These are phyloP conservation scores for Phaeoacremonium minimum DNA, from an alignment of 2,329 filamentous ascomycete species.

Conservation along the genomic window DNA sequence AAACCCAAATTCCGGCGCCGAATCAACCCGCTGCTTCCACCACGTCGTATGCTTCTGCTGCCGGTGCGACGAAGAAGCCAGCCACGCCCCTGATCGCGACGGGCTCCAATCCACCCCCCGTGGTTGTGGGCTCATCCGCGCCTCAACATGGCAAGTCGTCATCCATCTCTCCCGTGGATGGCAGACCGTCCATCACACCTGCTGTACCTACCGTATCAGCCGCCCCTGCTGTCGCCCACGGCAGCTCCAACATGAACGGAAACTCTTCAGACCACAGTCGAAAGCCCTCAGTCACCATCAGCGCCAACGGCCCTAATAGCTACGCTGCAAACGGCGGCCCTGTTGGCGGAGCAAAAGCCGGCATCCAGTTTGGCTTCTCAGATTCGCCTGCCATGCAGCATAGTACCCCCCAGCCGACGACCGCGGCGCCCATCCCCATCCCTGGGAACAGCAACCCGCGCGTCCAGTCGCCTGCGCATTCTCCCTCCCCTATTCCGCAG, in stretches of 20 bases:
- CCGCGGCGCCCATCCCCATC: conserved; percentile 57
- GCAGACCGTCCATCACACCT: conserved; percentile 68
- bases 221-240: conserved; percentile 58
- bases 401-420: conserved; percentile 58
- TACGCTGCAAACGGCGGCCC: conserved; percentile 75
- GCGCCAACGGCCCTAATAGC: conserved; percentile 71
- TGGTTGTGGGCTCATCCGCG: conserved; percentile 51
- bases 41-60: conserved; percentile 64
- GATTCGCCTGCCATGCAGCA: conserved; percentile 64
- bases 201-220: conserved; percentile 57
- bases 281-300: conserved; percentile 90
- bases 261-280: conserved; percentile 67
- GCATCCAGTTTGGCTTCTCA: conserved; percentile 79
- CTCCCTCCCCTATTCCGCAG: conserved; percentile 90
- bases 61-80: conserved; percentile 59
- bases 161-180: conserved; percentile 78
- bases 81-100: conserved; percentile 56
- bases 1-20: conserved; percentile 51
- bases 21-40: conserved; percentile 51
- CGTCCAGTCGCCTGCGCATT: conserved; percentile 78
- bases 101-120: conserved; percentile 48
- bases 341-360: conserved; percentile 53
- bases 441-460: conserved; percentile 64
- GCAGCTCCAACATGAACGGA: conserved; percentile 66
- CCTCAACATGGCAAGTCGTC: conserved; percentile 60